Base-by-base conservation (phyloP, 768 basidiomycete species). In the Psilocybe cubensis region DNA sequence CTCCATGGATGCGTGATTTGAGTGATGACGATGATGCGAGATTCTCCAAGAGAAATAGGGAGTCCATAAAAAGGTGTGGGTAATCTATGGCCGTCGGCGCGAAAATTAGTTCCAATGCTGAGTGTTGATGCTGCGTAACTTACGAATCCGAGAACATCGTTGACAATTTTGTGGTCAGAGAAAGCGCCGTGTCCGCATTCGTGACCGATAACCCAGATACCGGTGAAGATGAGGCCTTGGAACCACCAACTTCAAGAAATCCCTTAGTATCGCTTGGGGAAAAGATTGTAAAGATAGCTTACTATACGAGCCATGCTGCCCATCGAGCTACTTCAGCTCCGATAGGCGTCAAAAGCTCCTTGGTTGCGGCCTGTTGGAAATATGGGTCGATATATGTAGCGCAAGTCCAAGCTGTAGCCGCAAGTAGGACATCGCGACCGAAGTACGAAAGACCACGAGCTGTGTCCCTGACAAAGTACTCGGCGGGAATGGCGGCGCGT, bases 111-210 rank as follows among this genome's bases (percentile, higher is more conserved):
- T 20, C 12, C 38, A 38, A 18, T 25, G 50, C 4, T 23, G 12
- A 21, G 64, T 35, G 48, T 51, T 18, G 46, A 24, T 41, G 52
- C 43, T 49, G 28, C 18, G 50, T 48, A 17, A 71, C 79, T 62
- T 62, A 83, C 80, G 58, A 80, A 84, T 45, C 83, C 83, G 38
- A 84, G 64, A 43, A 74, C 57, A 52, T 85, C 79, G 57, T 83
- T 84, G 52, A 83, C 64, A 23, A 71, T 66, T 63, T 73, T 76
- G 66, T 79, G 64, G 57, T 79, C 72, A 10, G 82, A 84, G 67
- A 84, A 84, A 4, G 83, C 83, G 12, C 80, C 79, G 64, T 85
- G 83, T 9, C 83, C 83, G 62, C 83, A 83, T 81, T 85, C 83
- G 57, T 85, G 83, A 18, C 83, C 83, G 42, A 85, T 82, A 27